Percentiles rank a stretch among this genome's conserved stretches.
Evolutionary conservation across 495 filamentous ascomycete genomes (phyloP).

Genomic region (Pyronema domesticum): DNA sequence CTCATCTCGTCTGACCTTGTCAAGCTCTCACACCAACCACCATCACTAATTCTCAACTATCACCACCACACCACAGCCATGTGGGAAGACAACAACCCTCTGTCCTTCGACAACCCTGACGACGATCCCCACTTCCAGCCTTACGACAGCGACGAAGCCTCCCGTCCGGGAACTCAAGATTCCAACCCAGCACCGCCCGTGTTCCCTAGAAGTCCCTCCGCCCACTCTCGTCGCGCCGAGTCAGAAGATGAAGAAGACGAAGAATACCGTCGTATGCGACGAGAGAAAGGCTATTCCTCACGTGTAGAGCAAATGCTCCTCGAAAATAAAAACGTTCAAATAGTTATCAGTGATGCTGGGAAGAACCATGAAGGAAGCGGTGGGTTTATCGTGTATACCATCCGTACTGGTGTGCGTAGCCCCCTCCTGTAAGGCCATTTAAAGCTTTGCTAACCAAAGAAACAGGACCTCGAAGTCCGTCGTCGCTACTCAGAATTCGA

Average conservation of each 20-base stretch:
- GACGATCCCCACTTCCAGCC: slow-evolving; percentile 16
- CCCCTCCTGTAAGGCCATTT: neutral
- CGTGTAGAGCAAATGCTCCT: slow-evolving; percentile 92
- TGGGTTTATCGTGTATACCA: slow-evolving; percentile 87
- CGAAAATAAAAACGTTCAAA: slow-evolving; percentile 75
- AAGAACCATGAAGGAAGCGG: slow-evolving; percentile 86
- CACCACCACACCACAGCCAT: slow-evolving; percentile 5
- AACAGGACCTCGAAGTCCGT: slow-evolving; percentile 80
- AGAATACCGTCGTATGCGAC: slow-evolving; percentile 38
- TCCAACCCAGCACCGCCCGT: slow-evolving; percentile 37
- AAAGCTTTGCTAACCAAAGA: neutral
- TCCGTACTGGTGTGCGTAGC: slow-evolving; percentile 66
- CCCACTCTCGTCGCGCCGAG: slow-evolving; percentile 24
- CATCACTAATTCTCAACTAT: neutral
- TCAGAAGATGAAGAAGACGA: slow-evolving; percentile 35
- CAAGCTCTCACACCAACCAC: neutral
- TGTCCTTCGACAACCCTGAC: slow-evolving; percentile 24
- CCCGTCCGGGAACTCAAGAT: slow-evolving; percentile 33
- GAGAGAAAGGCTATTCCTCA: slow-evolving; percentile 78
- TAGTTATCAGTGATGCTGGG: slow-evolving; percentile 80
- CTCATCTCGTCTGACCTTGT: no score
- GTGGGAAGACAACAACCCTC: slow-evolving; percentile 26
- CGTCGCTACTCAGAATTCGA: slow-evolving; percentile 93
- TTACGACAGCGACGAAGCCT: slow-evolving; percentile 27
- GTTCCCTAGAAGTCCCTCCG: slow-evolving; percentile 24